Evolutionary conservation across 805 yeast species (phyloP), one percentile per base, ranked within the genome.

Genomic region (Cyberlindnera maritima): DNA sequence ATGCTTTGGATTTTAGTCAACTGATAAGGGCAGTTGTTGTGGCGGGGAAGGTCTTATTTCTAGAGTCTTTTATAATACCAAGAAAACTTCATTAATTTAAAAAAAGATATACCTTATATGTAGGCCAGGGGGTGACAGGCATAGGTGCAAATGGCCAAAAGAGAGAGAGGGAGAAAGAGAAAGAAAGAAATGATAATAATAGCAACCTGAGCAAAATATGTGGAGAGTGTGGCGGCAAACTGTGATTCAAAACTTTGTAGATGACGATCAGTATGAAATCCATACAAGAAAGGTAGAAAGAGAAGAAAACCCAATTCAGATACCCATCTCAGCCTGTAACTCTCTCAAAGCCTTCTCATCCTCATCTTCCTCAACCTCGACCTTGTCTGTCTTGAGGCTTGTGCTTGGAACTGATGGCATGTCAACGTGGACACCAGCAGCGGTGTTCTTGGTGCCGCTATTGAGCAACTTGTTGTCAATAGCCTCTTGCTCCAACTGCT

Each of bases 311-410:
- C 25, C 5, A 5, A 21, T 6, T 21, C 66, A 85, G 63, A 85
- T 71, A 13, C 94, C 94, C 94, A 87, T 86, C 66, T 87, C 94
- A 21, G 89, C 92, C 65, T 87, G 95, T 54, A 87, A 68, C 48
- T 85, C 90, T 60, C 79, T 79, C 63, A 87, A 74, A 28, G 94
- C 95, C 62, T 80, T 81, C 66, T 86, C 94, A 62, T 87, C 95
- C 59, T 87, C 95, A 61, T 85, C 92, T 47, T 83, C 81, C 37
- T 75, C 81, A 25, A 62, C 70, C 36, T 61, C 63, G 25, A 23
- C 48, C 36, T 54, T 53, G 36, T 55, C 54, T 21, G 49, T 55
- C 41, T 58, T 57, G 37, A 68, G 55, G 44, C 62, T 61, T 39
- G 66, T 64, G 48, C 55, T 62, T 36, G 76, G 74, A 21, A 72